Base-by-base conservation (phyloP, 495 filamentous ascomycete species). In the Bathelium albidoporum region DNA sequence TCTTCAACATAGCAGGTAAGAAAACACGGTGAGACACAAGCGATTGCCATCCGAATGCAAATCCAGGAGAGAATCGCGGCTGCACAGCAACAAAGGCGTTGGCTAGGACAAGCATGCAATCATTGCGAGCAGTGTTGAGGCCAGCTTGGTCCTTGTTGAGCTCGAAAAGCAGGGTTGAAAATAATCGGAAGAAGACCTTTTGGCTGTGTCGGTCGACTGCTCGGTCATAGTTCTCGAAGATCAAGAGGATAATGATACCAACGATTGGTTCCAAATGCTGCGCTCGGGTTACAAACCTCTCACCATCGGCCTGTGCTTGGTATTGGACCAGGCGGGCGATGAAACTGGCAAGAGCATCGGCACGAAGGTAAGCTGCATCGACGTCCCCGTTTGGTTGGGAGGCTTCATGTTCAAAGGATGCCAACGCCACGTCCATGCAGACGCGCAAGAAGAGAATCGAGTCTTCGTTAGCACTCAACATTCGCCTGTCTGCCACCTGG, bases 331-430 rank as follows among this genome's bases (percentile, higher is more conserved):
- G 83, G 31, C 85, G 78, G 28, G 88, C 77, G 43, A 95, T 81
- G 52, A 99, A 80, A 71, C 88, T 90, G n/a, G 86, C 89, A 44
- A 99, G 80, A n/a, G 88, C 87, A 74, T 99, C 94, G 60, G 89
- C 82, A 31, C 87, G 80, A 32, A 89, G 77, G 72, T 88, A 96
- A 1, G 83, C 84, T 58, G 91, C 87, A 32, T 85, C 82, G n/a
- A 81, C 74, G 66, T 74, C 85, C 49, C 82, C 85, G 62, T 84
- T 70, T 0, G 67, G 67, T 5, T 60, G 83, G 31, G 80, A 72
- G 14, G 73, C 74, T 43, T 83, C 82, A 26, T 85, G 84, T 64
- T 96, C 92, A 65, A 87, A 94, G 58, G 84, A 82, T 5, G 82
- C 82, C 22, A 95, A 84, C 7, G 89, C 87, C 59, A 83, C 80